Evolutionary conservation across 1,139 yeast genomes (phyloP).

Genomic region (Diutina rugosa): DNA sequence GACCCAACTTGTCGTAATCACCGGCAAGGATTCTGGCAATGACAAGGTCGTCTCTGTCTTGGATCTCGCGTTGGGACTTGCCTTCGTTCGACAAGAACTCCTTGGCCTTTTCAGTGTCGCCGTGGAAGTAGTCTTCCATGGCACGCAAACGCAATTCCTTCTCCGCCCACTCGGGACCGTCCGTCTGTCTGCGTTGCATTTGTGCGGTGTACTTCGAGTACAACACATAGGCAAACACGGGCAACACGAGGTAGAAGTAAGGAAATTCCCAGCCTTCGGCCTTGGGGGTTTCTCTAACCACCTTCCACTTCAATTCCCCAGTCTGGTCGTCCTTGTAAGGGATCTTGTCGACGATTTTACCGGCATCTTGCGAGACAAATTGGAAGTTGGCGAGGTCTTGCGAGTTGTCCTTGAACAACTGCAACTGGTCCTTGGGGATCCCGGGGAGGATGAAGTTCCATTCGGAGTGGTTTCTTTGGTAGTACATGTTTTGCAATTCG

Average conservation of each 20-base stretch:
- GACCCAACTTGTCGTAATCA: slow-evolving; percentile 70
- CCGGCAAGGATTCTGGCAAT: slow-evolving; percentile 77
- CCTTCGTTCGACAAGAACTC: slow-evolving; percentile 43
- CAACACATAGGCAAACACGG: slow-evolving; percentile 29
- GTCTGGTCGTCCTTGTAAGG: slow-evolving; percentile 72
- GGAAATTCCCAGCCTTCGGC: slow-evolving; percentile 81
- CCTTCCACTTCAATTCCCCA: slow-evolving; percentile 71
- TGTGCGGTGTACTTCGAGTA: slow-evolving; percentile 35
- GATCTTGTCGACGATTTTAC: slow-evolving; percentile 66
- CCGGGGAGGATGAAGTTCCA: slow-evolving; percentile 51
- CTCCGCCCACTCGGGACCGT: slow-evolving; percentile 68
- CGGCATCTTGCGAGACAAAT: slow-evolving; percentile 49
- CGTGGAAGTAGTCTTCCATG: slow-evolving; percentile 48
- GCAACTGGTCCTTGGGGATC: slow-evolving; percentile 40
- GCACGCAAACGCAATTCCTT: slow-evolving; percentile 77
- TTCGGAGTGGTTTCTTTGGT: slow-evolving; percentile 45
- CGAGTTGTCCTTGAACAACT: slow-evolving; percentile 49
- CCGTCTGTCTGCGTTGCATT: slow-evolving; percentile 27
- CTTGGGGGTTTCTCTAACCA: slow-evolving; percentile 62
- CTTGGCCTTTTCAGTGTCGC: slow-evolving; percentile 47
- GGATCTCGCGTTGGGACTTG: slow-evolving; percentile 44
- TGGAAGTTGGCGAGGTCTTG: slow-evolving; percentile 49
- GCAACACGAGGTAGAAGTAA: slow-evolving; percentile 64
- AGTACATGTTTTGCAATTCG: slow-evolving; percentile 51
- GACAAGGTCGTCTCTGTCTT: slow-evolving; percentile 65